Percentiles rank a stretch among this genome's conserved stretches.
Evolutionary conservation across 2,329 filamentous ascomycete species (phyloP).

Genomic region (Aspergillus sp.): DNA sequence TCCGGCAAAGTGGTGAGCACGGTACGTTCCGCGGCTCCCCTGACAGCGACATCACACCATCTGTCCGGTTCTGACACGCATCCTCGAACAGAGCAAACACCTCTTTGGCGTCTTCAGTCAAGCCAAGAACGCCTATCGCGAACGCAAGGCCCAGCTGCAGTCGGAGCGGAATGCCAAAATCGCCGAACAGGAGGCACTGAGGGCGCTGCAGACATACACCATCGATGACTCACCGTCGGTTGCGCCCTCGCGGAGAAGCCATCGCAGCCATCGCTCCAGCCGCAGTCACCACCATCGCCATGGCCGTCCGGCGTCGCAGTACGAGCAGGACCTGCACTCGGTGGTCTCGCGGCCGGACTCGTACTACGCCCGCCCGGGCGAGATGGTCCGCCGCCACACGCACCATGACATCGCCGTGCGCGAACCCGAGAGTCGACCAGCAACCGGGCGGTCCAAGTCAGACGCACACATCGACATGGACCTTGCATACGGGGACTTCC

Average conservation of each 20-base stretch:
- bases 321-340: constrained; percentile 33
- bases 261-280: constrained; percentile 30
- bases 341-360: constrained; percentile 19
- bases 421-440: constrained; percentile 23
- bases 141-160: constrained; percentile 80
- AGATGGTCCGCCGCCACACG: constrained; percentile 39
- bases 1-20: constrained; percentile 89
- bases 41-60: not conserved
- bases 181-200: constrained; percentile 60
- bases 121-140: constrained; percentile 81
- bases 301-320: constrained; percentile 15
- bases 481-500: constrained; percentile 85
- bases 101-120: constrained; percentile 89
- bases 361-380: constrained; percentile 18
- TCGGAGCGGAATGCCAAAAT: constrained; percentile 63
- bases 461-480: constrained; percentile 72
- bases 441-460: constrained; percentile 28
- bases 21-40: constrained; percentile 53
- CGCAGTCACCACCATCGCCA: constrained; percentile 20
- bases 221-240: constrained; percentile 49
- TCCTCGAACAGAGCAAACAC: constrained; percentile 72
- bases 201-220: constrained; percentile 51
- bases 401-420: constrained; percentile 32
- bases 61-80: constrained; percentile 5
- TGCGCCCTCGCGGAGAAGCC: constrained; percentile 43